A percentile compares a stretch with the other conserved stretches of the same genome.
Evolutionary conservation across 2,329 filamentous ascomycete species (phyloP).

Genomic region (Phoma sp.): DNA sequence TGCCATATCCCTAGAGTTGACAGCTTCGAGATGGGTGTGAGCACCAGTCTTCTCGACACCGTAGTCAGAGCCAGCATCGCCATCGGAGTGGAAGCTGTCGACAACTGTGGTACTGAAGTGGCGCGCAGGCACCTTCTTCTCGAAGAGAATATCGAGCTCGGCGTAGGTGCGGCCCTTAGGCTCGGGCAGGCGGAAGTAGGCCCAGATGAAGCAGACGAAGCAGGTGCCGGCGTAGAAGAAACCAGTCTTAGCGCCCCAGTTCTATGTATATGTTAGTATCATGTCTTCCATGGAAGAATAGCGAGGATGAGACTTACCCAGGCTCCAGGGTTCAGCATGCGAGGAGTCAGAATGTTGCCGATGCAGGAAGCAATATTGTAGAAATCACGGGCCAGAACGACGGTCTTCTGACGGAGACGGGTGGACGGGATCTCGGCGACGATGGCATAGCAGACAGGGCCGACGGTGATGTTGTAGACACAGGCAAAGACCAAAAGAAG

Average conservation of each 20-base stretch:
- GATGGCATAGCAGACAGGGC: slow-evolving; percentile 87
- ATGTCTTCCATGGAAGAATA: no score
- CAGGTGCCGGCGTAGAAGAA: slow-evolving; percentile 88
- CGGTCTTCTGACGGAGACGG: slow-evolving; percentile 87
- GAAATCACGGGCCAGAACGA: slow-evolving; percentile 80
- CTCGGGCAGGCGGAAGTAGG: slow-evolving; percentile 80
- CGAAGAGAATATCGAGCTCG: slow-evolving; percentile 84
- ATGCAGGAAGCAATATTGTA: slow-evolving; percentile 80
- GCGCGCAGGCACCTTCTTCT: slow-evolving; percentile 51
- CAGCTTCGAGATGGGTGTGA: slow-evolving; percentile 34
- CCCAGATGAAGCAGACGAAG: slow-evolving; percentile 78
- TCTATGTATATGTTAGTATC: slow-evolving; percentile 12
- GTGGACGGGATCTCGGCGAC: slow-evolving; percentile 84
- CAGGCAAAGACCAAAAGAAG: slow-evolving; percentile 57
- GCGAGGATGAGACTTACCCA: slow-evolving; percentile 23
- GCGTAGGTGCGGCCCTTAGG: slow-evolving; percentile 80
- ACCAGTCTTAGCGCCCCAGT: slow-evolving; percentile 81
- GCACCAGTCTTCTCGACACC: slow-evolving; percentile 31
- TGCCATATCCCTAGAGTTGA: slow-evolving; percentile 23
- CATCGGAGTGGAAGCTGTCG: slow-evolving; percentile 27
- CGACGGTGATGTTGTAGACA: slow-evolving; percentile 84
- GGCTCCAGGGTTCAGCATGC: slow-evolving; percentile 45
- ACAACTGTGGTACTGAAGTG: slow-evolving; percentile 40
- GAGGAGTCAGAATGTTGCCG: slow-evolving; percentile 58
- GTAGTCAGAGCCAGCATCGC: slow-evolving; percentile 26